phyloP scores from a whole-genome alignment of 352 stramenopile genomes.

The Phytophthora sansomeana region DNA sequence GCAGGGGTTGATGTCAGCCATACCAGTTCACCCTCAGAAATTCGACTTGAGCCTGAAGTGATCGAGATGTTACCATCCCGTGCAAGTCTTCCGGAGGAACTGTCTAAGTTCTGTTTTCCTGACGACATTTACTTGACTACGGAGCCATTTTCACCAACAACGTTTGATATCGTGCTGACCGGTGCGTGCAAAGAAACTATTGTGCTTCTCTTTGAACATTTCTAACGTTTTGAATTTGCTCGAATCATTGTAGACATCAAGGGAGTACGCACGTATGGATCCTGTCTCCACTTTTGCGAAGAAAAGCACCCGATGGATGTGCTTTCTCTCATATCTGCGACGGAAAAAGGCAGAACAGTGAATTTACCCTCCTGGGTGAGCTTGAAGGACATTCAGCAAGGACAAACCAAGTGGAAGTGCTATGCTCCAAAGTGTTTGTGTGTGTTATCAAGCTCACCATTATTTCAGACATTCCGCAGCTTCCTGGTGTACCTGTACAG shows the following conservation, averaged over 20 bases:
- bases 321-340: constrained; percentile 60
- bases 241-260: constrained; percentile 53
- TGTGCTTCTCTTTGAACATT: neutral
- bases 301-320: constrained; percentile 70
- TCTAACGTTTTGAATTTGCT: neutral
- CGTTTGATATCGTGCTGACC: constrained; percentile 80
- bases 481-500: constrained; percentile 61
- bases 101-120: constrained; percentile 82
- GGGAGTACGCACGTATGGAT: constrained; percentile 57
- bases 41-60: constrained; percentile 61
- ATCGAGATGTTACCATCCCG: constrained; percentile 57
- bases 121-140: constrained; percentile 60
- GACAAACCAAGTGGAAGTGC: constrained; percentile 57
- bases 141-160: constrained; percentile 45
- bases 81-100: constrained; percentile 60
- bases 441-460: constrained; percentile 59
- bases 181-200: constrained; percentile 30
- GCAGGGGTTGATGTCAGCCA: constrained; percentile 39
- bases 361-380: constrained; percentile 73
- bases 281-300: constrained; percentile 73
- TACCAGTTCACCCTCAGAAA: constrained; percentile 50
- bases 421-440: constrained; percentile 76
- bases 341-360: constrained; percentile 49
- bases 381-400: constrained; percentile 74
- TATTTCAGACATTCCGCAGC: constrained; percentile 64